Evolutionary conservation across 495 filamentous ascomycete genomes (phyloP).

Genomic region (Ramalina intermedia): DNA sequence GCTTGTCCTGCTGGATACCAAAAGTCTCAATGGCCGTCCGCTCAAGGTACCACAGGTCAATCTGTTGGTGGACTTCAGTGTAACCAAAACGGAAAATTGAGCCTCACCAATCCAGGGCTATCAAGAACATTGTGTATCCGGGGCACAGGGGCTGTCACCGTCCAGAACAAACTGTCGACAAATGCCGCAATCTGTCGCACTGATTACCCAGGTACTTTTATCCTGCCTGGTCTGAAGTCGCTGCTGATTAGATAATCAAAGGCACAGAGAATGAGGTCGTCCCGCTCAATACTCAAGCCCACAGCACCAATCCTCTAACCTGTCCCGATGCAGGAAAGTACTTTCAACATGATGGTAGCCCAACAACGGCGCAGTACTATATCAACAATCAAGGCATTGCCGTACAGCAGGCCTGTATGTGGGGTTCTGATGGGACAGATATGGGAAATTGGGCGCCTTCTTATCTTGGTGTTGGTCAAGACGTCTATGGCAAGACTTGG

Average conservation of each 20-base stretch:
- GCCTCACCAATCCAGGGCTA: slow-evolving; percentile 53
- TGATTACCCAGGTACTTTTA: slow-evolving; percentile 68
- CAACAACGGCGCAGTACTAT: slow-evolving; percentile 92
- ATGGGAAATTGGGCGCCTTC: slow-evolving; percentile 84
- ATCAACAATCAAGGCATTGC: slow-evolving; percentile 66
- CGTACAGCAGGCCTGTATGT: slow-evolving; percentile 59
- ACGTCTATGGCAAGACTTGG: slow-evolving; percentile 49
- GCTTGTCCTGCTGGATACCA: slow-evolving; percentile 83
- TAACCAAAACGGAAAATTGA: slow-evolving; percentile 56
- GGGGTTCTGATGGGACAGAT: slow-evolving; percentile 46
- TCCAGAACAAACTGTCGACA: slow-evolving; percentile 54
- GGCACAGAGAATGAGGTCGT: slow-evolving; percentile 71
- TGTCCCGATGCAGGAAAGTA: slow-evolving; percentile 55
- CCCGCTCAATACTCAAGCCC: slow-evolving; percentile 47
- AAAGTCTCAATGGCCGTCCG: slow-evolving; percentile 80
- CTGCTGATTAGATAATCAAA: slow-evolving; percentile 13
- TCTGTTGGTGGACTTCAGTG: slow-evolving; percentile 83
- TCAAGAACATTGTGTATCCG: slow-evolving; percentile 58
- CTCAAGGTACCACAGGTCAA: slow-evolving; percentile 69
- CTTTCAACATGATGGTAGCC: slow-evolving; percentile 60
- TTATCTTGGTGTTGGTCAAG: slow-evolving; percentile 71
- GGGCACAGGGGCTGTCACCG: slow-evolving; percentile 53
- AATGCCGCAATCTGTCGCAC: slow-evolving; percentile 77
- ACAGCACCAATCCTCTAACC: slow-evolving; percentile 45
- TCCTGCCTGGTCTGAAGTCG: background rate